Percentiles rank a stretch among this genome's conserved stretches.
Evolutionary conservation across 345 rosid species (phyloP).

Genomic region (Citrus trifoliata): DNA sequence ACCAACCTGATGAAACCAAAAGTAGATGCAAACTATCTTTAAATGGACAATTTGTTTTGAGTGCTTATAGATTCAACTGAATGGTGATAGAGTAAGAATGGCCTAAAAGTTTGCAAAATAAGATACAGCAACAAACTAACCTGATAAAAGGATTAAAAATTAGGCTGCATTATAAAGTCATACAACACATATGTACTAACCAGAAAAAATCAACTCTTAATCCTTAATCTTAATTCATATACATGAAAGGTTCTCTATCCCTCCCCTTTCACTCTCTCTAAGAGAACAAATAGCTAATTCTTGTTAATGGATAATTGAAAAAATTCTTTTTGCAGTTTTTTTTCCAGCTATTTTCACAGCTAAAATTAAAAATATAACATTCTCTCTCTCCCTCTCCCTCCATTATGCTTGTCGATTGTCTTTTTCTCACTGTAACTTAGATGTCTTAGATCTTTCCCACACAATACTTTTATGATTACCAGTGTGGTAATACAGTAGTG

Average conservation of each 20-base stretch:
- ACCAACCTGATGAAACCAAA: neutral
- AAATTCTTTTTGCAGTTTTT: neutral
- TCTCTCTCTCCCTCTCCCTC: neutral
- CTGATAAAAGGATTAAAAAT: neutral
- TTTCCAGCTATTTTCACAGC: neutral
- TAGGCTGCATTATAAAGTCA: neutral
- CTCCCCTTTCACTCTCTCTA: neutral
- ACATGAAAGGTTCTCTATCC: neutral
- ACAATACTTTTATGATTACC: neutral
- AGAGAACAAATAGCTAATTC: neutral
- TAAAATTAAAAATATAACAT: neutral
- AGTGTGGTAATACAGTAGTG: neutral
- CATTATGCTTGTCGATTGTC: neutral
- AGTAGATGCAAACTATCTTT: neutral
- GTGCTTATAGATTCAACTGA: neutral
- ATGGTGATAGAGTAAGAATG: neutral
- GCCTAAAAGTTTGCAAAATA: neutral
- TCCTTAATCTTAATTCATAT: neutral
- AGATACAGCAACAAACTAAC: neutral
- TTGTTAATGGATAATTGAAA: neutral
- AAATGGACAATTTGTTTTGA: neutral
- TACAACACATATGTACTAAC: neutral
- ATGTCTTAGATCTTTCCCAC: neutral
- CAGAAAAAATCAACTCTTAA: neutral
- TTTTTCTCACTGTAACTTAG: neutral